These are phyloP conservation scores for Thoreauomyces humboldtii DNA, from an alignment of 192 early-diverging fungal genomes.

Conservation along the genomic window DNA sequence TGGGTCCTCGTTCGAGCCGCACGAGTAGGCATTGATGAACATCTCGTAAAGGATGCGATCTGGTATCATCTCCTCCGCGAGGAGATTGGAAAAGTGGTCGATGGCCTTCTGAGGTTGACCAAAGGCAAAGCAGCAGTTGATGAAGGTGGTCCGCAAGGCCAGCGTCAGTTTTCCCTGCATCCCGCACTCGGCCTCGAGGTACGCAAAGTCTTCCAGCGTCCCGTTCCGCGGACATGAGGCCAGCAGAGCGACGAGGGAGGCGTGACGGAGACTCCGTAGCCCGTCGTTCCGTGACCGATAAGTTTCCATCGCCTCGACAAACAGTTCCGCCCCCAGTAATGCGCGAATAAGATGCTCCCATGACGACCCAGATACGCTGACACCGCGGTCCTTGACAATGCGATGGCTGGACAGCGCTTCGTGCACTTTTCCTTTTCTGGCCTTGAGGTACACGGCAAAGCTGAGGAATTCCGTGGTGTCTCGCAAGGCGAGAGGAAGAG, in stretches of 20 bases:
- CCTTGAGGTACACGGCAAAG: background rate
- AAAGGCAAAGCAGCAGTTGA: slow-evolving; percentile 8
- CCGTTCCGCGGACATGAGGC: background rate
- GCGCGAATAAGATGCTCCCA: background rate
- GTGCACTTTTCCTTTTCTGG: background rate
- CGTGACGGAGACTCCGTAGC: background rate
- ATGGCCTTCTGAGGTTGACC: background rate
- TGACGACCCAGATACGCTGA: background rate
- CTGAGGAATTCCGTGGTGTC: background rate
- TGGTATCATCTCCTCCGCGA: background rate
- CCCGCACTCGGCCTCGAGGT: background rate
- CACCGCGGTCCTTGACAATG: background rate
- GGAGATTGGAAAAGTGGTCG: slow-evolving; percentile 4
- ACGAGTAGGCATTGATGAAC: slow-evolving; percentile 14
- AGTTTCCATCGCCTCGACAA: background rate
- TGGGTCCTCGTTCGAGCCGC: slow-evolving; percentile 6
- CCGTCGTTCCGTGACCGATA: background rate
- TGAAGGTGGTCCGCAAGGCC: background rate
- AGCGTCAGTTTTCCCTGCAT: background rate
- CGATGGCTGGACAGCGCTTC: background rate
- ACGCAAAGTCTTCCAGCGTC: background rate
- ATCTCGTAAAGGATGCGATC: slow-evolving; percentile 7
- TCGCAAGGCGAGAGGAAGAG: background rate
- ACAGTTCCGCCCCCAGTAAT: slow-evolving; percentile 2
- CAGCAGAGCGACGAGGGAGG: background rate